Conservation (phyloP, 345 rosid genomes). For the Arabis hirsuta region DNA sequence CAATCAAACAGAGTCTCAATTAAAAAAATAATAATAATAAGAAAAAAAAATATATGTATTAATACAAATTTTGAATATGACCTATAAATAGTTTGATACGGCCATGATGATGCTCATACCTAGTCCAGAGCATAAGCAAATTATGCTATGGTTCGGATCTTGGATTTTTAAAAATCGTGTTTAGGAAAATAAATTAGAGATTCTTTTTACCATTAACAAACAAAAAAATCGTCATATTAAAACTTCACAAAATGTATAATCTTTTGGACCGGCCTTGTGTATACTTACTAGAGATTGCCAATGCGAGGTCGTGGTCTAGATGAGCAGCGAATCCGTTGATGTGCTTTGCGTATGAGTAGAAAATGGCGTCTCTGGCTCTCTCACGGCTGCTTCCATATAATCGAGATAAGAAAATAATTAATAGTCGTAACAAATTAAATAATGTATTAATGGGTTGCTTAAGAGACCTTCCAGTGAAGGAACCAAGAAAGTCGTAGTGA, state of each 20-base stretch:
- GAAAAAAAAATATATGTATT: no score
- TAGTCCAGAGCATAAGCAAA: background rate
- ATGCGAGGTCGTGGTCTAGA: conserved; percentile 64
- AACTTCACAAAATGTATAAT: background rate
- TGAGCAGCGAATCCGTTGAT: conserved; percentile 86
- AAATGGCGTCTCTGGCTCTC: conserved; percentile 57
- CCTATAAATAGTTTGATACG: no score
- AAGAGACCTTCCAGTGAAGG: conserved; percentile 67
- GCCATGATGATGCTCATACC: no score
- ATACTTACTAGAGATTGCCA: conserved; percentile 55
- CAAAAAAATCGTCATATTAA: background rate
- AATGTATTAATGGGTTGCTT: background rate
- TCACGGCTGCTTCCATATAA: conserved; percentile 47
- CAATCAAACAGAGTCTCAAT: no score
- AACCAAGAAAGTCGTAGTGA: conserved; percentile 68
- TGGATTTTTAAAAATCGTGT: background rate
- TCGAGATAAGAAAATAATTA: background rate
- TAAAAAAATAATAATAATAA: no score
- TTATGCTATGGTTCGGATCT: background rate
- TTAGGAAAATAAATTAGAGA: background rate
- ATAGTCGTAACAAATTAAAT: background rate
- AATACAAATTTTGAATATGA: no score
- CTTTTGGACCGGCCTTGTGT: background rate
- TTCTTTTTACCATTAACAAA: background rate
- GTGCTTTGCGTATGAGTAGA: conserved; percentile 74